Evolutionary conservation across 2,329 filamentous ascomycete species (phyloP), one percentile per base, ranked within the genome.

Genomic region (Fonsecaea nubica): DNA sequence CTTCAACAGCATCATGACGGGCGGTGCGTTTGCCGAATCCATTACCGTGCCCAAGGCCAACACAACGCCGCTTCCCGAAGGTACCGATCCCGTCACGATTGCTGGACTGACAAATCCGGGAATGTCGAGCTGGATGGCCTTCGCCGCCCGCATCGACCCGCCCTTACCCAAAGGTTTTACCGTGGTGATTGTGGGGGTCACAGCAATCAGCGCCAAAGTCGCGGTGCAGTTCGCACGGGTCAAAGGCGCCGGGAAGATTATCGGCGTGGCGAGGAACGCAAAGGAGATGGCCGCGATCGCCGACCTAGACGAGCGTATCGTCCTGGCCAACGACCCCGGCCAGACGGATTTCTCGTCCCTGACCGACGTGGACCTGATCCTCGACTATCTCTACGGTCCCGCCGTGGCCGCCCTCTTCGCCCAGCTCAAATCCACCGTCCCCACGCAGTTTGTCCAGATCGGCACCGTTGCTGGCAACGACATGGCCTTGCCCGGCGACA

Each of bases 341-440:
- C 76, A 83, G 42, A 81, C 80, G 0, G 85, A 87, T 68, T 72
- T 65, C 48, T 63, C 65, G 15, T 73, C 75, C 8, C 76, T 82
- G 0, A 80, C 77, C 1, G 79, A 81, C 40, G 81, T 82, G 36
- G 85, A 88, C 67, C 78, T 87, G 2, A 79, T 88, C 3, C 76
- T 88, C 1, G 85, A 88, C 71, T 88, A 87, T 71, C 75, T 88
- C 7, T 87, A 84, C 74, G 86, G 85, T 0, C 76, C 79, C 0
- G 77, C 81, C 15, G 74, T 80, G 0, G 70, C 77, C 10, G 78
- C 80, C 4, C 74, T 83, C 9, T 75, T 87, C 7, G 71, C 74
- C 4, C 78, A 78, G 3, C 72, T 85, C 18, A 77, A 75, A 40
- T 76, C 78, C 1, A 58, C 54, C n/a, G 78, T 77, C n/a, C 78